Evolutionary conservation across 169 alveolate genomes (phyloP), one percentile per base, ranked within the genome.

Genomic region (Eimeria acervulina): DNA sequence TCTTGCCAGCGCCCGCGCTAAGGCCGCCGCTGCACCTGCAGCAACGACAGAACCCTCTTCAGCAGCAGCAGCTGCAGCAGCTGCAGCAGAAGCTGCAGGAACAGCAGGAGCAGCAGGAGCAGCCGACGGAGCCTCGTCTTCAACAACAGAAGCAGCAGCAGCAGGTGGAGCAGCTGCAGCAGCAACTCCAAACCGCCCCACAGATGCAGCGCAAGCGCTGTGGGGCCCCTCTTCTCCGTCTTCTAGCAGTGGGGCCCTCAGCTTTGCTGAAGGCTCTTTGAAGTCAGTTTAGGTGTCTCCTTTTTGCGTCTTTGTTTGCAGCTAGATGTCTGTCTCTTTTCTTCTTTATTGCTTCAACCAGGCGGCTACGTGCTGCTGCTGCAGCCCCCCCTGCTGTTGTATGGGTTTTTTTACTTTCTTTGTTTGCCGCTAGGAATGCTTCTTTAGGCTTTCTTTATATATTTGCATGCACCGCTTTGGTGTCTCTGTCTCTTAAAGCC

Each of bases 1-100:
- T 47, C 95, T 90, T 15, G 51, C 95, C 40, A 70, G 59, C 74
- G 95, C 90, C 19, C 95, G 95, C 28, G 87, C 89, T 12, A 83
- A 15, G 28, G 68, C 74, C 31, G 26, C 68, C 8, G 68, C 68
- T 15, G 68, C 68, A 59, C n/a, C 5, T 13, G 68, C 21, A 21
- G 68, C 68, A 7, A 2, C 66, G 19, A n/a, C 21, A 59, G 28
- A 59, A 0, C 68, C 8, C 0, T 21, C 68, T 17, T 21, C 68
- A 59, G n/a, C 28, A 59, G 68, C 68, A 59, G 68, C 68, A 59
- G 68, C 68, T 8, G 40, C 74, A 19, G 55, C 51, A 19, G 44
- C 72, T 7, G 47, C 47, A 26, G 72, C 44, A 1, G 28, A 38
- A 28, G 40, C 15, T 19, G 55, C 70, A 10, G 72, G 7, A 28